A percentile compares a stretch with the other conserved stretches of the same genome.
These are phyloP conservation scores for Candida quercuum DNA, from an alignment of 805 yeast species.

Conservation along the genomic window DNA sequence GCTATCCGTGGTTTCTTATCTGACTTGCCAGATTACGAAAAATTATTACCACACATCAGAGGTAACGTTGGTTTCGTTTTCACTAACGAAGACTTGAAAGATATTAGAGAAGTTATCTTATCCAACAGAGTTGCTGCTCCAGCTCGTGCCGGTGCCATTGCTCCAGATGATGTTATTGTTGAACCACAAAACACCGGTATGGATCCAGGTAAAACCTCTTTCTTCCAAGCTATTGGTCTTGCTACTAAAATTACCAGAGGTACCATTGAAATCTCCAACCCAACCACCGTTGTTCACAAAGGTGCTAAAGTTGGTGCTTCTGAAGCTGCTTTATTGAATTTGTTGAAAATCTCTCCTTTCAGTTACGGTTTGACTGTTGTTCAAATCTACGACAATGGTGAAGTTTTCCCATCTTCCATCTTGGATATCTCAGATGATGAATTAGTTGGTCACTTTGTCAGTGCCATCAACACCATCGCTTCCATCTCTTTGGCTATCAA, in stretches of 20 bases:
- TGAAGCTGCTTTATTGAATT: conserved; percentile 97
- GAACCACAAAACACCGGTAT: conserved; percentile 99
- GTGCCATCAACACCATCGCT: conserved; percentile 92
- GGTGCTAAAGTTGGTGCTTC: conserved; percentile 95
- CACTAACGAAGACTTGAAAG: conserved; percentile 94
- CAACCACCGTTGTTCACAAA: conserved; percentile 89
- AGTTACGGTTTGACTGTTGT: conserved; percentile 96
- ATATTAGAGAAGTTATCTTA: conserved; percentile 81
- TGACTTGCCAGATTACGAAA: conserved; percentile 96
- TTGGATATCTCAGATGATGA: conserved; percentile 98
- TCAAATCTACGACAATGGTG: conserved; percentile 98
- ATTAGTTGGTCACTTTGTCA: conserved; percentile 84
- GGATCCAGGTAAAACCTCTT: conserved; percentile 99
- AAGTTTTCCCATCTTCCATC: conserved; percentile 93
- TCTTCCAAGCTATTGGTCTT: conserved; percentile 99
- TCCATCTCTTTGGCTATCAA: conserved; percentile 95
- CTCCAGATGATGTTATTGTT: conserved; percentile 96
- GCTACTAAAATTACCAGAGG: conserved; percentile 99
- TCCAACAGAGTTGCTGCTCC: conserved; percentile 99
- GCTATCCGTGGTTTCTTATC: conserved; percentile 94
- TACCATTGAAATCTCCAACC: conserved; percentile 98
- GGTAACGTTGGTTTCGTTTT: conserved; percentile 99
- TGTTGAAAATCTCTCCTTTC: conserved; percentile 99
- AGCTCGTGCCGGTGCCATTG: conserved; percentile 99
- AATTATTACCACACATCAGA: conserved; percentile 86